phyloP scores from a whole-genome alignment of 139 green algal species.

The Chlamydomonas sphaeroides region DNA sequence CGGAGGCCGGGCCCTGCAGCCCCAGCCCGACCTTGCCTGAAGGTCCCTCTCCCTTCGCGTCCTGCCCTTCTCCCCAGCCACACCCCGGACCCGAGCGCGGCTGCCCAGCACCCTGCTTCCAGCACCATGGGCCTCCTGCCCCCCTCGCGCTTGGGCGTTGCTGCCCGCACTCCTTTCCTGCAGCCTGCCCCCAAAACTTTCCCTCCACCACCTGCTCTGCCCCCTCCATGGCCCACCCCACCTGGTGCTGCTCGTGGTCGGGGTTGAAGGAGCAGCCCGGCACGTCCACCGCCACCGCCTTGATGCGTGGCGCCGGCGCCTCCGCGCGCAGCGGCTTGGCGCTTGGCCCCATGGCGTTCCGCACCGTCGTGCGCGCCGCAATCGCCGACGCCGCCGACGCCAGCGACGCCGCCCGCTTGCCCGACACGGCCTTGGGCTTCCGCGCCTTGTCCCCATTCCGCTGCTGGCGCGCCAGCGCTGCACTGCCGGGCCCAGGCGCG shows the following conservation, averaged over 20 bases:
- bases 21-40: no score
- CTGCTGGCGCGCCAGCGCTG: background rate
- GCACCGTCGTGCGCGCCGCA: background rate
- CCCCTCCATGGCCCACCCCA: slow-evolving; percentile 81
- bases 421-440: background rate
- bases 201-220: slow-evolving; percentile 78
- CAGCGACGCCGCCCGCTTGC: background rate
- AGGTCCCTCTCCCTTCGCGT: no score
- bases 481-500: background rate
- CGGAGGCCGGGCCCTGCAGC: no score
- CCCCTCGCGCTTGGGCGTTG: no score
- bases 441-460: background rate
- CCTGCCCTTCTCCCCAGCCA: no score
- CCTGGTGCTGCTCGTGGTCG: slow-evolving; percentile 64
- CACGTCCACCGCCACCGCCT: slow-evolving; percentile 75
- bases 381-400: background rate
- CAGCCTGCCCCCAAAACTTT: no score
- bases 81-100: no score
- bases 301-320: background rate
- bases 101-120: no score
- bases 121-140: no score
- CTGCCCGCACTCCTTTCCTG: no score
- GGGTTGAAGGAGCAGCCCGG: slow-evolving; percentile 92
- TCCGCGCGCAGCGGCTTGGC: slow-evolving; percentile 10
- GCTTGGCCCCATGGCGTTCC: slow-evolving; percentile 3